These are phyloP conservation scores for Phyllosticta citribraziliensis DNA, from an alignment of 2,329 filamentous ascomycete genomes.

Conservation along the genomic window DNA sequence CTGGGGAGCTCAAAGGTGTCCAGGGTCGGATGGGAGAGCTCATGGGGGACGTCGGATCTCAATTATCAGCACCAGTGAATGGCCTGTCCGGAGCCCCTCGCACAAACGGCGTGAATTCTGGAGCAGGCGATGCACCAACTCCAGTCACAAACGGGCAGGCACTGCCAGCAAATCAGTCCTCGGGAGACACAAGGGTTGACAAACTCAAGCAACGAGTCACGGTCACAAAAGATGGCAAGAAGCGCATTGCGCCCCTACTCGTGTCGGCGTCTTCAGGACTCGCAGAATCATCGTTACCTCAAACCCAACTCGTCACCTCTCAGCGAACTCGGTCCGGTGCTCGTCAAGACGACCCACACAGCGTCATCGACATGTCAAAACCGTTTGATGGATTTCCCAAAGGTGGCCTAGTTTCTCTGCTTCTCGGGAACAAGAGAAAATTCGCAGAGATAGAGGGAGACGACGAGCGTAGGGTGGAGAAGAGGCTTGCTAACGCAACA, in stretches of 20 bases:
- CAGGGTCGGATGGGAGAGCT: slow-evolving; percentile 96
- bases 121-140: slow-evolving; percentile 15
- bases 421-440: slow-evolving; percentile 91
- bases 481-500: slow-evolving; percentile 48
- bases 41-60: slow-evolving; percentile 62
- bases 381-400: slow-evolving; percentile 88
- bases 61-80: slow-evolving; percentile 41
- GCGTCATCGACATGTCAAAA: slow-evolving; percentile 80
- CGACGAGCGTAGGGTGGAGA: slow-evolving; percentile 55
- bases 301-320: slow-evolving; percentile 76
- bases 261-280: slow-evolving; percentile 78
- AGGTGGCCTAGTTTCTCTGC: slow-evolving; percentile 73
- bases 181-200: slow-evolving; percentile 50
- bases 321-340: slow-evolving; percentile 51
- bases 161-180: slow-evolving; percentile 21
- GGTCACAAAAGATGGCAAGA: slow-evolving; percentile 93
- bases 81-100: slow-evolving; percentile 30
- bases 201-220: slow-evolving; percentile 84
- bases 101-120: slow-evolving; percentile 34
- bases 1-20: slow-evolving; percentile 76
- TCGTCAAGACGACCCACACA: slow-evolving; percentile 65
- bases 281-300: slow-evolving; percentile 77
- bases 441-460: slow-evolving; percentile 63
- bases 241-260: slow-evolving; percentile 82
- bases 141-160: slow-evolving; percentile 30